Evolutionary conservation across 2,329 filamentous ascomycete species (phyloP), one percentile per base, ranked within the genome.

Genomic region (Sporothrix globosa): DNA sequence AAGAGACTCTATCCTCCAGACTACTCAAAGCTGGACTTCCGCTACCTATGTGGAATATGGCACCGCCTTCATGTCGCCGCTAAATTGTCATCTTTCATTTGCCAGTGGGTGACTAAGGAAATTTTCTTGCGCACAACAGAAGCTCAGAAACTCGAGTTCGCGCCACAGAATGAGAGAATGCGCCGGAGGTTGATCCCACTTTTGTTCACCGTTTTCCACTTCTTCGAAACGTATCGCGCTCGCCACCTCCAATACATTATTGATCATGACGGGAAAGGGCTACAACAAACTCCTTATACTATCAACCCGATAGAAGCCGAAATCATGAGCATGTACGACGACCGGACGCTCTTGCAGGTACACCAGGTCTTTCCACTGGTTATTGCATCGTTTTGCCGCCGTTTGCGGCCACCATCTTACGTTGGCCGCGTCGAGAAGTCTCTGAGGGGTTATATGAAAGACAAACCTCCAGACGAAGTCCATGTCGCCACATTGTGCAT

Each of bases 201-300:
- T 9, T 81, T 90, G 19, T 90, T 90, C 74, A 89, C 87, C 14
- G 81, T 89, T 30, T 90, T 90, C 73, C 88, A 90, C 76, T 90
- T 90, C 75, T 90, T 90, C 76, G 88, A 90, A 76, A 88, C 83
- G 0, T 90, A 89, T 75, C 85, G 88, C 71, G 83, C 82, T 52
- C 80, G 88, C 2, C 87, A 90, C 74, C 77, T 89, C 9, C 79
- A 87, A 73, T 86, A 87, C 72, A 82, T 90, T 30, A 79, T 81
- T 65, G 81, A 86, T 63, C 81, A 87, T 69, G 80, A 79, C 52
- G 84, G 85, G 14, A 80, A 84, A 65, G 86, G 87, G 5, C 74
- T 90, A 60, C 79, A 79, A 53, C 81, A 77, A 54, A 82, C 83
- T 69, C 85, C 87, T 0, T 89, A 86, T 73, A 90, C 87, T 0